Evolutionary conservation across 2,329 filamentous ascomycete genomes (phyloP).

Genomic region (Pseudogymnoascus sp.): DNA sequence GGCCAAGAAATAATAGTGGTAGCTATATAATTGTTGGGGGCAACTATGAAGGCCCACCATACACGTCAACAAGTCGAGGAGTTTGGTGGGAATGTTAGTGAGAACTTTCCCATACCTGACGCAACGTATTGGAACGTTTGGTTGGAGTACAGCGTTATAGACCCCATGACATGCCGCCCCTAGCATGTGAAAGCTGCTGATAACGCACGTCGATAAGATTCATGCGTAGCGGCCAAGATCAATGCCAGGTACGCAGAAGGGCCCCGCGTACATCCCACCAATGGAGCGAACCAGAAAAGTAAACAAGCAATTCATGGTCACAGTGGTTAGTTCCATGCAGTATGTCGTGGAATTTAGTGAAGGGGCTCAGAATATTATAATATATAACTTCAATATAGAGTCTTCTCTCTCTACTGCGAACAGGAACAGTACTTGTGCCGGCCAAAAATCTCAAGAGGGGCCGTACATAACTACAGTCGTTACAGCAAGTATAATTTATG

Average conservation of each 20-base stretch:
- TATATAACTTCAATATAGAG: background rate
- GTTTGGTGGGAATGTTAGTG: conserved; percentile 1
- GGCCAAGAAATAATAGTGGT: conserved; percentile 1
- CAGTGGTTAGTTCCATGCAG: background rate
- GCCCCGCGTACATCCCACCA: background rate
- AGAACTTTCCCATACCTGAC: conserved; percentile 7
- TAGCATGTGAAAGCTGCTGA: conserved; percentile 8
- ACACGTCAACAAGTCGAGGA: background rate
- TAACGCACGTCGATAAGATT: conserved; percentile 6
- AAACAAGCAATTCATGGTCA: background rate
- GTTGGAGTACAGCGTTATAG: background rate
- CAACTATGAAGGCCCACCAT: conserved; percentile 6
- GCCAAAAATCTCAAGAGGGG: too few species aligned
- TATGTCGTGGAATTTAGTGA: background rate
- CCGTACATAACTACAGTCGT: too few species aligned
- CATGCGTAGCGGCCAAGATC: background rate
- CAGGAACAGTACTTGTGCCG: too few species aligned
- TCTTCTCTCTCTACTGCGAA: background rate
- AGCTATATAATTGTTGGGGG: conserved; percentile 4
- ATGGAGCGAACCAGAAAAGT: background rate
- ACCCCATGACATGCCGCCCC: background rate
- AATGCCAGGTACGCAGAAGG: conserved; percentile 1
- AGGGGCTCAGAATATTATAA: background rate
- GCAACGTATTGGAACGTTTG: background rate
- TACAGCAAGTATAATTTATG: too few species aligned